phyloP scores from a whole-genome alignment of 768 basidiomycete species.

The Russula brevipes region DNA sequence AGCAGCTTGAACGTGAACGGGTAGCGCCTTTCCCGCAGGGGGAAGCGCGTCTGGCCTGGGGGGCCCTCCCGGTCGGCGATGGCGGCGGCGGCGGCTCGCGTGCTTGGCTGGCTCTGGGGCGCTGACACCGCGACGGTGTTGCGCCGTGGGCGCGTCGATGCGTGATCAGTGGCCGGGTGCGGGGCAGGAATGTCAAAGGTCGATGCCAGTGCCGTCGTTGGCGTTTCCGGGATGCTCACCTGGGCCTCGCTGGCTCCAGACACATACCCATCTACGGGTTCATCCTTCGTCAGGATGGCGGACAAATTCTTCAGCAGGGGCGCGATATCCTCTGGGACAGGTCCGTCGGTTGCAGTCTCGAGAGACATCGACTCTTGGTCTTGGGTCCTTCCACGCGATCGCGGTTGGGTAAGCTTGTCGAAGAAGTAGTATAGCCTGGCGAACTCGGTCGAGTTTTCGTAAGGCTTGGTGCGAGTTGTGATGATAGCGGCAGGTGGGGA shows the following conservation, averaged over 20 bases:
- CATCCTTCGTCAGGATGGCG: conserved; percentile 21
- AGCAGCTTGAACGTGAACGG: conserved; percentile 26
- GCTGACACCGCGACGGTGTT: conserved; percentile 17
- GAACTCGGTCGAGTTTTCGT: conserved; percentile 24
- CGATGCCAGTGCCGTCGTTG: conserved; percentile 13
- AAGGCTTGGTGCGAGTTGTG: background rate
- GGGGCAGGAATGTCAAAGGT: background rate
- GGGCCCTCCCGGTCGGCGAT: too few relatives aligned
- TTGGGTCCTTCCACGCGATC: conserved; percentile 1
- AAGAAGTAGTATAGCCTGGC: conserved; percentile 25
- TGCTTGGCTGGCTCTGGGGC: background rate
- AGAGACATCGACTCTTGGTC: background rate
- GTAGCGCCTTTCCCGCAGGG: conserved; percentile 20
- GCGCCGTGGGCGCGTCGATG: conserved; percentile 17
- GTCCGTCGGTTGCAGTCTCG: background rate
- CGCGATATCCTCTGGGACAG: conserved; percentile 24
- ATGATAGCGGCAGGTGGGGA: background rate
- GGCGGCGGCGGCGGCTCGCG: background rate
- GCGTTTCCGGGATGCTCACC: conserved; percentile 14
- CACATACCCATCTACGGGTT: background rate
- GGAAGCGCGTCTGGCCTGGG: conserved; percentile 16
- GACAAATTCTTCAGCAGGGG: conserved; percentile 23
- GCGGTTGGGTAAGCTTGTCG: conserved; percentile 23
- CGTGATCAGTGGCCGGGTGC: background rate
- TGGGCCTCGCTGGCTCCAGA: conserved; percentile 1